Conservation (phyloP, 495 filamentous ascomycete species). For the Astrothelium subdiscretum region DNA sequence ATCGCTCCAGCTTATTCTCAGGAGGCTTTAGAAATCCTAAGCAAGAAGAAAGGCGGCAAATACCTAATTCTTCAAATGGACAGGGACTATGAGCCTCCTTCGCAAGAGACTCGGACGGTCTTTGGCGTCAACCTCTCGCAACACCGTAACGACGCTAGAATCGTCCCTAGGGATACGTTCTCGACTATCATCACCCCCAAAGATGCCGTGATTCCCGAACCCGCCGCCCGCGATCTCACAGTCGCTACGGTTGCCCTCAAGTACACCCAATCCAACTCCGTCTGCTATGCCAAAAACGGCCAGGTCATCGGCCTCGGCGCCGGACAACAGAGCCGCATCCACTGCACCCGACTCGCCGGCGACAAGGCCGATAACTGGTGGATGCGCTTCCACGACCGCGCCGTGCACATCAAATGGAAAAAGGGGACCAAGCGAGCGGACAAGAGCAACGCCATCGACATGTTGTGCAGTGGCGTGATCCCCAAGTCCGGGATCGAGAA, state of each 20-base stretch:
- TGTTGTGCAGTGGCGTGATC: conserved; percentile 82
- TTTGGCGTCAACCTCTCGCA: conserved; percentile 81
- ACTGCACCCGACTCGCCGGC: conserved; percentile 95
- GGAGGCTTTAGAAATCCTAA: conserved; percentile 79
- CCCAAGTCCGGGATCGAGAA: conserved; percentile 70
- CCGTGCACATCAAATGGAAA: conserved; percentile 86
- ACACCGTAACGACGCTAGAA: conserved; percentile 80
- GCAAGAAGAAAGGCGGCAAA: conserved; percentile 96
- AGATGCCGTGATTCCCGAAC: conserved; percentile 58
- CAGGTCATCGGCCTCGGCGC: conserved; percentile 91
- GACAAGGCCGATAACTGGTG: conserved; percentile 99
- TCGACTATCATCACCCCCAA: conserved; percentile 73
- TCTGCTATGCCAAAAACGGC: conserved; percentile 92
- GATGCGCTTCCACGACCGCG: conserved; percentile 88
- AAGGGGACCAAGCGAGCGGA: conserved; percentile 90
- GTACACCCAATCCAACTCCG: conserved; percentile 97
- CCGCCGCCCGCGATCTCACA: conserved; percentile 78
- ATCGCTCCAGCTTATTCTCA: conserved; percentile 78
- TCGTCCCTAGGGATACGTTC: conserved; percentile 75
- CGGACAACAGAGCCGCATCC: conserved; percentile 93
- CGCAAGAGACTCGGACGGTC: conserved; percentile 69
- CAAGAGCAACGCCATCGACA: conserved; percentile 95
- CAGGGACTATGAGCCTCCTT: conserved; percentile 63
- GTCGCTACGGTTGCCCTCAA: conserved; percentile 95
- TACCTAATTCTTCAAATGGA: conserved; percentile 96